phyloP scores from a whole-genome alignment of 306 rosid genomes.

The Prunus salicina region DNA sequence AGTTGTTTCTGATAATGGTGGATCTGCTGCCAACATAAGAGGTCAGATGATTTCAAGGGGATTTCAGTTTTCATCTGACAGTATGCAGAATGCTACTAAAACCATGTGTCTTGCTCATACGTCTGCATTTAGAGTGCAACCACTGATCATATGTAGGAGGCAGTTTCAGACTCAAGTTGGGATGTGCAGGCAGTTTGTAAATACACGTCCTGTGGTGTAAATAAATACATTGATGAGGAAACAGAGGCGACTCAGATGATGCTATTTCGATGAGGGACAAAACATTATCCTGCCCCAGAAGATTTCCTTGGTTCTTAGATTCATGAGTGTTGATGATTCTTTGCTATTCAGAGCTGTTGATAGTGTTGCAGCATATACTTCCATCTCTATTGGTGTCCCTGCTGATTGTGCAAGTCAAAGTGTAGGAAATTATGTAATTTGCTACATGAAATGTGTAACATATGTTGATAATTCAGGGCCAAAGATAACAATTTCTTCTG shows the following conservation, averaged over 20 bases:
- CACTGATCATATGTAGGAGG: conserved; percentile 44
- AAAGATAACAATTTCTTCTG: neutral
- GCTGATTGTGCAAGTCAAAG: neutral
- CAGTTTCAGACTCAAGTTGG: conserved; percentile 43
- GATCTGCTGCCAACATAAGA: conserved; percentile 44
- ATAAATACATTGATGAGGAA: conserved; percentile 46
- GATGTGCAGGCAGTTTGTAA: conserved; percentile 38
- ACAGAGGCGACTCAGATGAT: conserved; percentile 16
- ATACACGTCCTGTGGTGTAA: conserved; percentile 48
- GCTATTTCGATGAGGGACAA: conserved; percentile 6
- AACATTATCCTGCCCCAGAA: conserved; percentile 13
- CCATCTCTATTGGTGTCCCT: conserved; percentile 10
- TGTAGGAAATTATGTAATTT: conserved; percentile 10
- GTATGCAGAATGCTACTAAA: conserved; percentile 26
- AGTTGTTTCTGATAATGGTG: conserved; percentile 40
- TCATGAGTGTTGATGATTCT: conserved; percentile 27
- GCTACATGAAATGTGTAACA: conserved; percentile 25
- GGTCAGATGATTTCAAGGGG: conserved; percentile 47
- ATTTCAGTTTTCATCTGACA: conserved; percentile 28
- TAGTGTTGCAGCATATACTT: conserved; percentile 36
- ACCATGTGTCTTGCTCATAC: conserved; percentile 39
- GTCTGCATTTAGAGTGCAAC: conserved; percentile 33
- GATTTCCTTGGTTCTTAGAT: conserved; percentile 7
- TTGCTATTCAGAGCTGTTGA: conserved; percentile 10
- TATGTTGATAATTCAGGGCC: conserved; percentile 3